phyloP scores from a whole-genome alignment of 352 stramenopile genomes.

The Albugo candida region DNA sequence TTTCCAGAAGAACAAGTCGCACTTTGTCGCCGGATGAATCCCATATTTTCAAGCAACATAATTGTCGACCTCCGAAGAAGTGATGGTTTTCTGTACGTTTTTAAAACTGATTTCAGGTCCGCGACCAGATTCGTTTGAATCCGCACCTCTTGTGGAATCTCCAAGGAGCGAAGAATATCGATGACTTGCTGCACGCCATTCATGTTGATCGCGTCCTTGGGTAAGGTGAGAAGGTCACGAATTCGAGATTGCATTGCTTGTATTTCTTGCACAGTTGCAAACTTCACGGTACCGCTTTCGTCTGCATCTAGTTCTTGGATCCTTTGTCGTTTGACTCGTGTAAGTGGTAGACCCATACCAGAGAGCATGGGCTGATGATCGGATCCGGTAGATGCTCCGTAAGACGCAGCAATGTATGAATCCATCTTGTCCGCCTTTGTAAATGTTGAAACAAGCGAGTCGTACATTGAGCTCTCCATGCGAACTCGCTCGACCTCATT shows the following conservation, averaged over 20 bases:
- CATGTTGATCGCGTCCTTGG: conserved; percentile 30
- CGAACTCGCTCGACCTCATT: conserved; percentile 59
- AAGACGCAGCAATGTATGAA: conserved; percentile 31
- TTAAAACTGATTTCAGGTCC: conserved; percentile 60
- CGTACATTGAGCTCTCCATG: conserved; percentile 35
- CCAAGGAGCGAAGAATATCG: conserved; percentile 59
- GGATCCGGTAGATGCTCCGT: no score
- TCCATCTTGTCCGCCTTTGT: conserved; percentile 31
- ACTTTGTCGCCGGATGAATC: conserved; percentile 31
- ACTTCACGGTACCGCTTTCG: conserved; percentile 42
- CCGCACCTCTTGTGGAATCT: conserved; percentile 44
- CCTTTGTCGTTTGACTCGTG: conserved; percentile 32
- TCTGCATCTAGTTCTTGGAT: conserved; percentile 47
- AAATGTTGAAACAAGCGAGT: conserved; percentile 45
- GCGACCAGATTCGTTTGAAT: conserved; percentile 47
- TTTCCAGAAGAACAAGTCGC: conserved; percentile 26
- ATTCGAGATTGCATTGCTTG: conserved; percentile 46
- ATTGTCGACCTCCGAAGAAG: conserved; percentile 53
- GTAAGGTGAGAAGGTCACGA: conserved; percentile 33
- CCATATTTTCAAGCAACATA: conserved; percentile 40
- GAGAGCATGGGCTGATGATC: conserved; percentile 8
- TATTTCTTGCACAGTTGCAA: conserved; percentile 35
- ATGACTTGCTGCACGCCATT: conserved; percentile 58
- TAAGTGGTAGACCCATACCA: neutral
- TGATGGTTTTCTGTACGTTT: conserved; percentile 60